phyloP scores from a whole-genome alignment of 2,329 filamentous ascomycete species.

The Aspergillus jensenii region DNA sequence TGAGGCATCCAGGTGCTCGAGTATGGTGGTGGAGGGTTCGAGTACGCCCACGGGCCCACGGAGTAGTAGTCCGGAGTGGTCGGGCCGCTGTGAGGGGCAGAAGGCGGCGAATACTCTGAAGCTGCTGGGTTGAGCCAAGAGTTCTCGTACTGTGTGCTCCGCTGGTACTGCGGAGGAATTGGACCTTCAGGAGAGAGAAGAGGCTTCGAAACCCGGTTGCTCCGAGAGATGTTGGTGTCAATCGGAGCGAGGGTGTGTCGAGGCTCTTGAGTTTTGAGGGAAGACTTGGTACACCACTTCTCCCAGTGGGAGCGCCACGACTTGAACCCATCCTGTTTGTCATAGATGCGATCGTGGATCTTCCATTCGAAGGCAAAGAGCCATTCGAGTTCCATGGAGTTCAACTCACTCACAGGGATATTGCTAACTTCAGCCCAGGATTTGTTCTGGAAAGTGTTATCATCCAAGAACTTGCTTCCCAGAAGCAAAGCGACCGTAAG shows the following conservation, averaged over 20 bases:
- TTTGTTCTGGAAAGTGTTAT: constrained; percentile 96
- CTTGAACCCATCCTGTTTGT: constrained; percentile 67
- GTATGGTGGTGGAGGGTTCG: constrained; percentile 43
- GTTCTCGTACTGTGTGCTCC: constrained; percentile 47
- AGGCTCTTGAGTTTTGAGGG: constrained; percentile 47
- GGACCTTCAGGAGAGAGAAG: constrained; percentile 49
- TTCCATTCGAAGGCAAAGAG: constrained; percentile 77
- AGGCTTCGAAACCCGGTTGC: constrained; percentile 51
- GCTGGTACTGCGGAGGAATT: constrained; percentile 53
- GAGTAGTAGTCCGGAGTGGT: constrained; percentile 50
- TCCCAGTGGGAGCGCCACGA: constrained; percentile 68
- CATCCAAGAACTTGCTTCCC: constrained; percentile 93
- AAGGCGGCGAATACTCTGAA: constrained; percentile 53
- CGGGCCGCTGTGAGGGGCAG: constrained; percentile 49
- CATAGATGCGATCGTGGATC: constrained; percentile 80
- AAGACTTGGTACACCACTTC: constrained; percentile 56
- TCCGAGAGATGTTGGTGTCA: constrained; percentile 62
- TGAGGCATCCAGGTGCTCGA: constrained; percentile 41
- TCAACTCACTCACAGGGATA: constrained; percentile 80
- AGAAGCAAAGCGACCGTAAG: constrained; percentile 81
- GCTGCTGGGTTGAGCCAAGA: constrained; percentile 51
- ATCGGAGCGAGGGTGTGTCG: constrained; percentile 59
- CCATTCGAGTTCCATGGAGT: constrained; percentile 85
- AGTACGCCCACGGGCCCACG: constrained; percentile 44
- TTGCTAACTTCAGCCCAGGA: constrained; percentile 96